Evolutionary conservation across 2,329 filamentous ascomycete species (phyloP), one percentile per base, ranked within the genome.

Genomic region (Amesomyces nigricolor): DNA sequence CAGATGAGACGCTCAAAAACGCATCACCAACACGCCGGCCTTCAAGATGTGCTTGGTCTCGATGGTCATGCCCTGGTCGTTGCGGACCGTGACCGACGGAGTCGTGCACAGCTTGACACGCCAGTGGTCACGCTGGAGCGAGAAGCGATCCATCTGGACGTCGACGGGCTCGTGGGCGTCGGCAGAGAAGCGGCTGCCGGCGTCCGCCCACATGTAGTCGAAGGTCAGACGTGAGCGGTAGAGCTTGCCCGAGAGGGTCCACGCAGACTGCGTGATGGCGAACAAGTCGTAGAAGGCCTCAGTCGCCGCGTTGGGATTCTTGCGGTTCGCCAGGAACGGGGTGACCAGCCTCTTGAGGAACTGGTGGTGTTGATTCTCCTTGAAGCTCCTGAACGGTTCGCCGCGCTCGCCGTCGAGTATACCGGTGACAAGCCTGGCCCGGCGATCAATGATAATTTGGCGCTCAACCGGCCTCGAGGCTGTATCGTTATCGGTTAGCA

Each of bases 81-180:
- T 78, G 32, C 78, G 73, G 61, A 79, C 74, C 2, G 78, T 81
- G 45, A 82, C 73, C 8, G 77, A 73, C 0, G 80, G 80, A 0
- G 79, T 81, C 5, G 79, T 75, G 29, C 79, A 76, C 1, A 81
- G 70, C 51, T 76, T 75, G n/a, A 83, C 66, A 5, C 79, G 75
- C 67, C 72, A 76, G 62, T 81, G 78, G 62, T 72, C 72, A 5
- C 71, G 68, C 67, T 81, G 78, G 17, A 82, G 66, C 50, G 74
- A 69, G 53, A 71, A 65, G 0, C 73, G 68, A 37, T 75, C 70
- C 29, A 69, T 62, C 37, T 64, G 60, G 22, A 72, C 71, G 66
- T 78, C 78, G 58, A 78, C 52, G 60, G 73, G 45, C 70, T 67
- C 74, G 78, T 83, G 60, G 2, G 69, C 72, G 61, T 77, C 71